Base-by-base conservation (phyloP, 768 basidiomycete species). In the Amanita muscaria region DNA sequence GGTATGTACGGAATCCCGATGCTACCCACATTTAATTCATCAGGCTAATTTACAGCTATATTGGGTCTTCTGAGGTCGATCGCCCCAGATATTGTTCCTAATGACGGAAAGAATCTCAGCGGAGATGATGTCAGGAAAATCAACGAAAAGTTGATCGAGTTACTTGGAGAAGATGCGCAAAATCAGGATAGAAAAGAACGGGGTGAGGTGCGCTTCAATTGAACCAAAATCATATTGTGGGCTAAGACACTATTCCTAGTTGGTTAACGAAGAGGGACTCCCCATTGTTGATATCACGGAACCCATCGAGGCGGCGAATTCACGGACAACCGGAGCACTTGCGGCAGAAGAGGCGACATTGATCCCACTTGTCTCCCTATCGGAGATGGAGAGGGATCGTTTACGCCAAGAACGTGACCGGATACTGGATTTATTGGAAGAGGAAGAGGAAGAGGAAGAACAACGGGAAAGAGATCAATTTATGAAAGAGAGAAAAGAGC, bases 211-310 rank as follows among this genome's bases (percentile, higher is more conserved):
- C 53, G 74, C 65, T 53, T 25, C 43, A 52, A 11, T 40, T 19
- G 36, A 30, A 48, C 42, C 29, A 31, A n/a, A 36, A 42, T 46
- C n/a, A 48, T 47, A 39, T 25, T 42, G 52, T 36, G 47, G 24
- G 50, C 51, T 52, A 46, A 52, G 49, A 53, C 47, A 53, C 56
- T 55, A 23, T 29, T 49, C 53, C 5, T 48, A 88, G 85, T 66
- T 81, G 42, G 53, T 82, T 31, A 84, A 83, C 53, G 83, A 87
- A 53, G 85, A 89, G 38, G 85, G 84, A 3, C 72, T 85, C 30
- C 86, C 86, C 9, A 81, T 89, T 49, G 68, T 88, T 48, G 87
- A 89, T 29, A 80, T 89, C 46, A 73, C 71, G 23, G 87, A 89
- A 55, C 77, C 77, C 32, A 53, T 72, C 3, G 40, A 61, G 16